Conservation (phyloP, 2,329 filamentous ascomycete species). For the Pseudodiploospora longispora region DNA sequence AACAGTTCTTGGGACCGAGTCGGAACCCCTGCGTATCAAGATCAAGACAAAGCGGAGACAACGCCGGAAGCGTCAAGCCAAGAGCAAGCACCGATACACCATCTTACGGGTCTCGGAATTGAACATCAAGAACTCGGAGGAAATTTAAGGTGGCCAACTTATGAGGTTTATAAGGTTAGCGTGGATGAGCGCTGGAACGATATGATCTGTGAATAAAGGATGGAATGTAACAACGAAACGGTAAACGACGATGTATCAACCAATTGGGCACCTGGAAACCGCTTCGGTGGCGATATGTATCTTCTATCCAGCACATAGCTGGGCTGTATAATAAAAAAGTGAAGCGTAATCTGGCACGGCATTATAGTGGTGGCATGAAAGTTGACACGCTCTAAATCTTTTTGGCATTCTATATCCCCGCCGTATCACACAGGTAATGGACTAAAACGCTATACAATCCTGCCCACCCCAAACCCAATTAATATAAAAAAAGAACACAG, state of each 20-base stretch:
- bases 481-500: conserved; percentile 11
- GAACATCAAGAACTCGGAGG: conserved; percentile 46
- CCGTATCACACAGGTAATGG: conserved; percentile 5
- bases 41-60: conserved; percentile 76
- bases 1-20: conserved; percentile 75
- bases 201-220: not conserved
- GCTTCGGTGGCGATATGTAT: not conserved
- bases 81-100: conserved; percentile 88
- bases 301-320: conserved; percentile 6
- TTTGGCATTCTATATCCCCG: conserved; percentile 4
- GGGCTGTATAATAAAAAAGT: conserved; percentile 6
- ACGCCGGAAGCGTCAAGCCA: conserved; percentile 64
- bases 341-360: not conserved
- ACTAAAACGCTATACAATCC: conserved; percentile 10
- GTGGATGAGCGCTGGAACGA: too few species aligned
- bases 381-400: conserved; percentile 1
- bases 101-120: conserved; percentile 78
- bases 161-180: conserved; percentile 2
- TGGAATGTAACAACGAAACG: not conserved
- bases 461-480: conserved; percentile 2
- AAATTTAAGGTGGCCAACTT: conserved; percentile 26
- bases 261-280: too few species aligned
- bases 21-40: conserved; percentile 67
- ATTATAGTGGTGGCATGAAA: not conserved
- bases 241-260: conserved; percentile 4